Conservation (phyloP, 306 rosid genomes). For the Rosa lucieae region DNA sequence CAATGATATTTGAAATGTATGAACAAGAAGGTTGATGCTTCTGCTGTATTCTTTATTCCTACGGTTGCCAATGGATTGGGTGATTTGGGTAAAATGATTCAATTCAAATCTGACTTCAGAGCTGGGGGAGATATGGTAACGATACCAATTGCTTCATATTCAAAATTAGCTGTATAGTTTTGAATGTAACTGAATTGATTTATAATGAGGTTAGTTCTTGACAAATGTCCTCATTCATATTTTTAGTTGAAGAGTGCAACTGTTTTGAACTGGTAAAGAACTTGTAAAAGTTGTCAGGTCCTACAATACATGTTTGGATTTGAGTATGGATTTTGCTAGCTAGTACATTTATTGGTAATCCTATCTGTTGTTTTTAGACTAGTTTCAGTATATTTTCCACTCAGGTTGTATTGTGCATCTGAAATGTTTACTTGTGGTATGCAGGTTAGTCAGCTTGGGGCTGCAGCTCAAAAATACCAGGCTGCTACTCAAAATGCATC, state of each 20-base stretch:
- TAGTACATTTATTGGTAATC: not conserved
- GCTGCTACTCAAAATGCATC: conserved; percentile 87
- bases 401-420: conserved; percentile 3
- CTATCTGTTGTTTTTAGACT: not conserved
- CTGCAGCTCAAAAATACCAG: conserved; percentile 96
- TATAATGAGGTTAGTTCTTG: not conserved
- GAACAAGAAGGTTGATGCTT: not conserved
- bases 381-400: conserved; percentile 10
- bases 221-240: not conserved
- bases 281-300: not conserved
- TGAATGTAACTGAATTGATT: not conserved
- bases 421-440: conserved; percentile 17
- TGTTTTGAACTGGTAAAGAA: not conserved
- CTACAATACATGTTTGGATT: not conserved
- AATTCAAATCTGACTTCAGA: not conserved
- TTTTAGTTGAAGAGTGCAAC: not conserved
- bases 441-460: conserved; percentile 95
- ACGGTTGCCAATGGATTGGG: not conserved
- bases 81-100: not conserved
- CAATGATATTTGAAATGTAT: not conserved
- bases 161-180: not conserved
- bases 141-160: not conserved
- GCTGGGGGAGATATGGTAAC: not conserved
- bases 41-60: not conserved
- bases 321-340: not conserved